Evolutionary conservation across 805 yeast genomes (phyloP).

Genomic region (Yarrowia yakushimensis): DNA sequence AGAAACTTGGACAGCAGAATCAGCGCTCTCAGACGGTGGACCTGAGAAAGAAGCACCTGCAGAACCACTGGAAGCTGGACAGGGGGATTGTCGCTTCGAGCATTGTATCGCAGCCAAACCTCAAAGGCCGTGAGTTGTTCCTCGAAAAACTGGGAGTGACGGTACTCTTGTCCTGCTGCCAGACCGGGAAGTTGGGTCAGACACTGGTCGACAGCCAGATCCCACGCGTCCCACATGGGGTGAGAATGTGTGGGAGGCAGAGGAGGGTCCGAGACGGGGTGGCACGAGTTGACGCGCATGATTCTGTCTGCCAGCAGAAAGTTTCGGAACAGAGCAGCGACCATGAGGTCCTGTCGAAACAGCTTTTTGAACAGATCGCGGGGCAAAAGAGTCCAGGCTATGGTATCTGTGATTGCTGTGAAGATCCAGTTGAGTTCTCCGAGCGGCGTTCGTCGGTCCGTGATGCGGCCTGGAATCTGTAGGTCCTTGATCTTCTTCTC

Average conservation of each 20-base stretch:
- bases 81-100: constrained; percentile 80
- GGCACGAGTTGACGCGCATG: constrained; percentile 90
- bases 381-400: constrained; percentile 92
- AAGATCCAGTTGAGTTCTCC: constrained; percentile 98
- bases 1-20: constrained; percentile 78
- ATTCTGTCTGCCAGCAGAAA: constrained; percentile 87
- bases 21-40: constrained; percentile 85
- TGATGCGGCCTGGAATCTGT: constrained; percentile 81
- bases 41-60: constrained; percentile 90
- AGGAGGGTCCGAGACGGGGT: constrained; percentile 91
- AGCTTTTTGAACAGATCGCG: constrained; percentile 83
- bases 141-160: constrained; percentile 90
- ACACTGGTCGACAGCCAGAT: constrained; percentile 92
- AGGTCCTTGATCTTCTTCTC: constrained; percentile 41
- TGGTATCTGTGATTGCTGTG: constrained; percentile 96
- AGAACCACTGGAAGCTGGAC: constrained; percentile 92
- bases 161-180: constrained; percentile 38
- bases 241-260: constrained; percentile 81
- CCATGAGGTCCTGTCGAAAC: constrained; percentile 93
- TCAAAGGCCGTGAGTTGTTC: constrained; percentile 96
- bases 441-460: constrained; percentile 90
- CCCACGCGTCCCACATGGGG: constrained; percentile 98
- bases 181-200: constrained; percentile 48
- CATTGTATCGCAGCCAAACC: constrained; percentile 83
- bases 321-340: constrained; percentile 92